Percentiles rank a stretch among this genome's conserved stretches.
Evolutionary conservation across 306 rosid genomes (phyloP).

Genomic region (Medicago arabica): DNA sequence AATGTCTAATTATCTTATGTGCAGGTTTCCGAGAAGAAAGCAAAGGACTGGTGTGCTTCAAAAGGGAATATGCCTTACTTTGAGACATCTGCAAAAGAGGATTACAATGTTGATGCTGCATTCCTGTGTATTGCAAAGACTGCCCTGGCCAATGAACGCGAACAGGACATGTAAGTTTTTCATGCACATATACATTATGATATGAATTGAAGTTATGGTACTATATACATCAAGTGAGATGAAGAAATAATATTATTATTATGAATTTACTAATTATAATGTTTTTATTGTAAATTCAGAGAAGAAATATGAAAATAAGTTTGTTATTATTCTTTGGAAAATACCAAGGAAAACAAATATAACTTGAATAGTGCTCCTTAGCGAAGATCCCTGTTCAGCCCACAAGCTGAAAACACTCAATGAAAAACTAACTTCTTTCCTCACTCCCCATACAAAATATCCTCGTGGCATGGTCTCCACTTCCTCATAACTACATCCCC

Average conservation of each 20-base stretch:
- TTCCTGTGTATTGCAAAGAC: constrained; percentile 87
- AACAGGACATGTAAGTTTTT: constrained; percentile 89
- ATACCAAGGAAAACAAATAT: constrained; percentile 6
- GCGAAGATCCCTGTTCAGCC: not conserved
- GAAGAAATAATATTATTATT: constrained; percentile 13
- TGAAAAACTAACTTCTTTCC: not conserved
- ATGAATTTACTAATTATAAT: not conserved
- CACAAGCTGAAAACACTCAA: not conserved
- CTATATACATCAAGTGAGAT: constrained; percentile 8
- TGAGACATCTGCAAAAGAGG: constrained; percentile 96
- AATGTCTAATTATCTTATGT: constrained; percentile 42
- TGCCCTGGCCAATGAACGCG: constrained; percentile 83
- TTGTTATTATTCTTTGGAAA: not conserved
- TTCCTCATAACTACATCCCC: not conserved
- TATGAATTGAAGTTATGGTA: not conserved
- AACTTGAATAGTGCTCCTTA: constrained; percentile 6
- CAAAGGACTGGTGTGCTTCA: constrained; percentile 89
- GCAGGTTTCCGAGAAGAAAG: constrained; percentile 98
- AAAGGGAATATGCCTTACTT: constrained; percentile 89
- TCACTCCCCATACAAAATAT: not conserved
- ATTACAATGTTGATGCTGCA: constrained; percentile 89
- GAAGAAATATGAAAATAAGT: not conserved
- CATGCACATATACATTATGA: constrained; percentile 17
- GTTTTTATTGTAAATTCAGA: constrained; percentile 2
- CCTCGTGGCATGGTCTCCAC: not conserved